Evolutionary conservation across 805 yeast genomes (phyloP).

Genomic region (Nakazawaea ishiwadae): DNA sequence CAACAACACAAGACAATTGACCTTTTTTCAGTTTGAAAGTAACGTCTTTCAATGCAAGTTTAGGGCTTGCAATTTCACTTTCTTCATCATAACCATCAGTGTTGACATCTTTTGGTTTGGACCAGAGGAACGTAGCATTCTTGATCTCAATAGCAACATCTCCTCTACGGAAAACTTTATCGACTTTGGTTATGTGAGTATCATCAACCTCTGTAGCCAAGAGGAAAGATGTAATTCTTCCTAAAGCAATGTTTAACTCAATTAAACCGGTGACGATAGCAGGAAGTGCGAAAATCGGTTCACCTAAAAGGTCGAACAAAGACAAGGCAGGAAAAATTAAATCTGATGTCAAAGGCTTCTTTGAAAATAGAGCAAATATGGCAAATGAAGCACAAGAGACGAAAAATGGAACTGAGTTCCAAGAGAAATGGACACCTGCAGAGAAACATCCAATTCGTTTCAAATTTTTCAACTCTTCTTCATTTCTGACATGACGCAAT

Average conservation of each 20-base stretch:
- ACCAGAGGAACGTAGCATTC: slow-evolving; percentile 56
- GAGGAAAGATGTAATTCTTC: slow-evolving; percentile 47
- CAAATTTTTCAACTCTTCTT: slow-evolving; percentile 48
- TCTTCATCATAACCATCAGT: slow-evolving; percentile 34
- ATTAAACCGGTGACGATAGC: slow-evolving; percentile 48
- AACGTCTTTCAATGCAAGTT: slow-evolving; percentile 43
- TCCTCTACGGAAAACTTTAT: slow-evolving; percentile 20
- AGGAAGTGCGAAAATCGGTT: slow-evolving; percentile 59
- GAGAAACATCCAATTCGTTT: slow-evolving; percentile 43
- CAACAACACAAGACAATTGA: slow-evolving; percentile 54
- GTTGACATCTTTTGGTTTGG: slow-evolving; percentile 15
- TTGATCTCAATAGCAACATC: slow-evolving; percentile 35
- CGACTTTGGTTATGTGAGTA: slow-evolving; percentile 23
- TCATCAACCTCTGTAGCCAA: slow-evolving; percentile 36
- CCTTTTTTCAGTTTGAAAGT: slow-evolving; percentile 49
- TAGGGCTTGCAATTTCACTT: slow-evolving; percentile 22
- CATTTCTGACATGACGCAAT: slow-evolving; percentile 49
- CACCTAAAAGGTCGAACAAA: slow-evolving; percentile 51
- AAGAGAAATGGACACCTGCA: slow-evolving; percentile 47
- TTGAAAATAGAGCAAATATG: slow-evolving; percentile 39
- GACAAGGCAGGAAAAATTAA: slow-evolving; percentile 67
- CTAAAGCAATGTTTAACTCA: slow-evolving; percentile 56
- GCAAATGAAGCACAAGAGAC: slow-evolving; percentile 61
- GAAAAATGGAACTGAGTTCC: slow-evolving; percentile 62
- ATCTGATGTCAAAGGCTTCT: slow-evolving; percentile 56